phyloP scores from a whole-genome alignment of 306 rosid species.

The Vigna trinervia region DNA sequence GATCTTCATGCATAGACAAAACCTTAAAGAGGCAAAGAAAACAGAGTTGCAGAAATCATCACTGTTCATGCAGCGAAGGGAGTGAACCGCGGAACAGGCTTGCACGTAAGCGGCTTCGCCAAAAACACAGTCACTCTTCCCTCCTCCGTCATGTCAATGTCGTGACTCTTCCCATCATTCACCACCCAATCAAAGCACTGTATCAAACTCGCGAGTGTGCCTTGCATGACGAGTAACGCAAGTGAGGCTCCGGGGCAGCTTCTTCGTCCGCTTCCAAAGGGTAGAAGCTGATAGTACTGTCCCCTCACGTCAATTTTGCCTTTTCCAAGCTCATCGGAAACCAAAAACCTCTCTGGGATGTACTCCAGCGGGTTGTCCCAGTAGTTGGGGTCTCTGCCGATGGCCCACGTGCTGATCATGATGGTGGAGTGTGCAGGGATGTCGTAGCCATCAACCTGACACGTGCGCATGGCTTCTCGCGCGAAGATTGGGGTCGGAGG shows the following conservation, averaged over 20 bases:
- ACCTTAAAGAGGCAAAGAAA: no score
- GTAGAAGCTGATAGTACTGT: constrained; percentile 49
- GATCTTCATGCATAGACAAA: no score
- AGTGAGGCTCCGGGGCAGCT: constrained; percentile 60
- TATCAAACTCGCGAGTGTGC: constrained; percentile 50
- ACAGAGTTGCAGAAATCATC: background rate
- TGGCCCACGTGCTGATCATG: constrained; percentile 53
- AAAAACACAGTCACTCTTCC: constrained; percentile 23
- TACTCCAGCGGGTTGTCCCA: constrained; percentile 54
- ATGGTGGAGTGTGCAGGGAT: constrained; percentile 48
- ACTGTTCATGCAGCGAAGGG: constrained; percentile 15
- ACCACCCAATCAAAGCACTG: constrained; percentile 59
- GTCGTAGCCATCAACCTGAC: constrained; percentile 46
- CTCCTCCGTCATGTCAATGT: background rate
- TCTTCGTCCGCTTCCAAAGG: constrained; percentile 67
- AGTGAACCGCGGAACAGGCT: constrained; percentile 44
- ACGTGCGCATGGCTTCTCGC: constrained; percentile 47
- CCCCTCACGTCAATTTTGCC: constrained; percentile 56
- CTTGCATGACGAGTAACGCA: constrained; percentile 52
- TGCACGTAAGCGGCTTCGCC: constrained; percentile 45
- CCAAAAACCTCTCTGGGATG: constrained; percentile 56
- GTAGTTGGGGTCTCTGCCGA: constrained; percentile 50
- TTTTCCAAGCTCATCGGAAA: constrained; percentile 20
- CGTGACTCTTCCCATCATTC: background rate
- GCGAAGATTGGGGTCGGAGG: constrained; percentile 58